Evolutionary conservation across 441 rosid species (phyloP).

Genomic region (Populus trichocarpa): DNA sequence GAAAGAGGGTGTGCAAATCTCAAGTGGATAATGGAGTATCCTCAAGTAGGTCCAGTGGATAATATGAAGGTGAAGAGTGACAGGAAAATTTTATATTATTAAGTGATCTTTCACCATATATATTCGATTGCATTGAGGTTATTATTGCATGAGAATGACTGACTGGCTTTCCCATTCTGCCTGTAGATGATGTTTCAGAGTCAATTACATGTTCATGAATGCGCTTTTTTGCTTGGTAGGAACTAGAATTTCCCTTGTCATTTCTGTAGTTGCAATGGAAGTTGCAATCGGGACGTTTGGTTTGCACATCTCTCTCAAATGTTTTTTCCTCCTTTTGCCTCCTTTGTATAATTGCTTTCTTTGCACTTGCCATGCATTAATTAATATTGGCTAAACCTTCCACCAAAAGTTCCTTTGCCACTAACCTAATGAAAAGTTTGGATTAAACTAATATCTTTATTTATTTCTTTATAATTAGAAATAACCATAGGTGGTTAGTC

Average conservation of each 20-base stretch:
- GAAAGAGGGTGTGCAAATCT: neutral
- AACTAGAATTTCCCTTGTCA: neutral
- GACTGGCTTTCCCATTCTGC: slow-evolving; percentile 4
- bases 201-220: slow-evolving; percentile 12
- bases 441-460: neutral
- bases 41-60: slow-evolving; percentile 13
- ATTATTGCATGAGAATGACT: slow-evolving; percentile 19
- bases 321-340: neutral
- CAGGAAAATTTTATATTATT: slow-evolving; percentile 13
- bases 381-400: neutral
- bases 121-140: slow-evolving; percentile 8
- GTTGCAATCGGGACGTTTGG: slow-evolving; percentile 17
- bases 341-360: neutral
- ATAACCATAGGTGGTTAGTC: no score
- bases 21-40: slow-evolving; percentile 5
- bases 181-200: slow-evolving; percentile 21
- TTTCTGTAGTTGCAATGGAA: slow-evolving; percentile 9
- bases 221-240: neutral
- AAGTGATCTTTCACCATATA: slow-evolving; percentile 27
- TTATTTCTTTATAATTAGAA: neutral
- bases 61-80: slow-evolving; percentile 11
- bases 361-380: neutral
- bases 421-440: neutral
- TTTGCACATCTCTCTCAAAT: slow-evolving; percentile 6
- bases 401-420: neutral